Percentiles rank a stretch among this genome's conserved stretches.
Conservation (phyloP, 1,139 yeast genomes). For the Geotrichum histeridarum region DNA sequence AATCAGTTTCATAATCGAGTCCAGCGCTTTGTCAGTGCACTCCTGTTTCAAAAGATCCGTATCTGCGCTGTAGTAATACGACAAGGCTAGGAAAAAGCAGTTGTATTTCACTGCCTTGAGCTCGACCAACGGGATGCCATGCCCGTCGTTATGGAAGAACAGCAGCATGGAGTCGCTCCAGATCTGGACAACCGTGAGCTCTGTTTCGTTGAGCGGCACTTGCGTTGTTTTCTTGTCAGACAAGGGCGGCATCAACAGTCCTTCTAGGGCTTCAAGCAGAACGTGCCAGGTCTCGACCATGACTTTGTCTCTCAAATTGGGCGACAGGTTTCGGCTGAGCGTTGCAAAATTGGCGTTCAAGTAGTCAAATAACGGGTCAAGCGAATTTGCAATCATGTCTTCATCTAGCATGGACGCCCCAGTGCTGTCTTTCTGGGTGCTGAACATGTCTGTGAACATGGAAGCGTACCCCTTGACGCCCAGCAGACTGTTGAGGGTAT, state of each 20-base stretch:
- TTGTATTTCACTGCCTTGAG: slow-evolving; percentile 63
- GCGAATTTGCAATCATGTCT: slow-evolving; percentile 58
- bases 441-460: not conserved
- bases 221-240: slow-evolving; percentile 50
- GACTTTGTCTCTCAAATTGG: slow-evolving; percentile 54
- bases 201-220: slow-evolving; percentile 52
- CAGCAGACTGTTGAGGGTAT: slow-evolving; percentile 27
- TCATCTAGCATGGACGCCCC: slow-evolving; percentile 20
- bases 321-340: slow-evolving; percentile 56
- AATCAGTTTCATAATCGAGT: not conserved
- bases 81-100: slow-evolving; percentile 57
- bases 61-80: slow-evolving; percentile 53
- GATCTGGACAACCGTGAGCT: slow-evolving; percentile 62
- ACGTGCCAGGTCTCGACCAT: slow-evolving; percentile 75
- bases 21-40: slow-evolving; percentile 39
- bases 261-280: slow-evolving; percentile 59
- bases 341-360: slow-evolving; percentile 63
- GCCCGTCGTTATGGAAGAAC: slow-evolving; percentile 76
- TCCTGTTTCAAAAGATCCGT: slow-evolving; percentile 50
- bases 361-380: slow-evolving; percentile 70
- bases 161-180: slow-evolving; percentile 68
- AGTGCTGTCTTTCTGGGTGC: not conserved
- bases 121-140: slow-evolving; percentile 68
- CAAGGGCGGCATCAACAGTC: slow-evolving; percentile 60
- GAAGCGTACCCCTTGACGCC: slow-evolving; percentile 3